These are phyloP conservation scores for Pestalotiopsis sp. DNA, from an alignment of 2,329 filamentous ascomycete genomes.

Conservation along the genomic window DNA sequence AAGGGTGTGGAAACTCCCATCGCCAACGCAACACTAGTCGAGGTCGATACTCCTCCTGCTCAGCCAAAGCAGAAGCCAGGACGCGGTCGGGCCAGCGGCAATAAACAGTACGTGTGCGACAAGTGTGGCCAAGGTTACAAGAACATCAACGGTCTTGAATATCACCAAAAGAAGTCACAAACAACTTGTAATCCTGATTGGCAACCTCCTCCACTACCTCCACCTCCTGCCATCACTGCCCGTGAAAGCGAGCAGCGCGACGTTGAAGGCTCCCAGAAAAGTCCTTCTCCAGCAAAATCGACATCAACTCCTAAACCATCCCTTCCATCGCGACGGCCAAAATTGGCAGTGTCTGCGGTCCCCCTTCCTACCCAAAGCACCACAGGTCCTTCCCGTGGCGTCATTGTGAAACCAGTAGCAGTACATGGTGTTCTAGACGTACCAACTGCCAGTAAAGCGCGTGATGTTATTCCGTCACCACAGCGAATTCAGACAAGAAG, in stretches of 20 bases:
- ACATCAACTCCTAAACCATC: background rate
- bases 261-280: background rate
- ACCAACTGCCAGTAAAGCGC: background rate
- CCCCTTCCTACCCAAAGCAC: background rate
- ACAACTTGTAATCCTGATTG: slow-evolving; percentile 55
- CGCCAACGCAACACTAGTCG: background rate
- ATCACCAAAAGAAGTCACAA: slow-evolving; percentile 57
- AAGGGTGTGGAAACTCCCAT: background rate
- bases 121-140: slow-evolving; percentile 59
- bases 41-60: background rate
- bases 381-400: background rate
- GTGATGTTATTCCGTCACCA: background rate
- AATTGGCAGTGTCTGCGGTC: slow-evolving; percentile 11
- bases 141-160: slow-evolving; percentile 59
- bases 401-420: slow-evolving; percentile 1
- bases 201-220: slow-evolving; percentile 28
- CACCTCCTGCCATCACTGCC: background rate
- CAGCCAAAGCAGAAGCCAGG: background rate
- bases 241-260: background rate
- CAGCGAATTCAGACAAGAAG: background rate
- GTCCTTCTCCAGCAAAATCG: background rate
- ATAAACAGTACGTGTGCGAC: slow-evolving; percentile 47
- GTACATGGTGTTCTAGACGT: slow-evolving; percentile 10
- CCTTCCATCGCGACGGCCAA: slow-evolving; percentile 5
- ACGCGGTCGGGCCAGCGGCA: background rate